Evolutionary conservation across 148 eudicot genomes (phyloP).

Genomic region (Limonium bicolor): DNA sequence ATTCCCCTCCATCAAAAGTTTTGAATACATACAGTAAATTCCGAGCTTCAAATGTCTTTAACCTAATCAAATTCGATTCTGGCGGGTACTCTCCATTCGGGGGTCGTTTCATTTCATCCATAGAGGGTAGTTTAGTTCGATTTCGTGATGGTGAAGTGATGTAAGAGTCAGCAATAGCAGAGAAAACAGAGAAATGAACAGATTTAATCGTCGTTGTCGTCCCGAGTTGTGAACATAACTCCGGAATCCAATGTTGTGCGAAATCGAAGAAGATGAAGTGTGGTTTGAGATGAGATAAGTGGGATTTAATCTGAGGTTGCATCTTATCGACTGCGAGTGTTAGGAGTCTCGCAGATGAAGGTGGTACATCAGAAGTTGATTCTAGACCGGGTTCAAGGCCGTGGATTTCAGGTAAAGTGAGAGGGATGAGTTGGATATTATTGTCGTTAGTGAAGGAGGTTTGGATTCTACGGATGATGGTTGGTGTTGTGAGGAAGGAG

Average conservation of each 20-base stretch:
- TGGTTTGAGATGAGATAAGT: slow-evolving; percentile 21
- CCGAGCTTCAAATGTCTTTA: slow-evolving; percentile 24
- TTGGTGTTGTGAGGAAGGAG: slow-evolving; percentile 28
- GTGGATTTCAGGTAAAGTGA: slow-evolving; percentile 19
- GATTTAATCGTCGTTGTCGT: too few species aligned
- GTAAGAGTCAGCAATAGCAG: slow-evolving; percentile 18
- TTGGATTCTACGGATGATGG: slow-evolving; percentile 21
- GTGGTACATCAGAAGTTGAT: slow-evolving; percentile 20
- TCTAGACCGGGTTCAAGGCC: slow-evolving; percentile 28
- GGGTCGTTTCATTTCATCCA: slow-evolving; percentile 20
- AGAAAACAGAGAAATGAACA: slow-evolving; percentile 21
- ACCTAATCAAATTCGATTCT: background rate
- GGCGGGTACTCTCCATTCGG: slow-evolving; percentile 11
- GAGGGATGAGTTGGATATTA: slow-evolving; percentile 15
- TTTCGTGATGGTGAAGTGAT: slow-evolving; percentile 18
- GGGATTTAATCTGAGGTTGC: slow-evolving; percentile 28
- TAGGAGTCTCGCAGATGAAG: slow-evolving; percentile 17
- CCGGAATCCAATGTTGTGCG: slow-evolving; percentile 33
- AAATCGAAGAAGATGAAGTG: slow-evolving; percentile 28
- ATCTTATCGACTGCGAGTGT: slow-evolving; percentile 30
- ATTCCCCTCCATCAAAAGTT: slow-evolving; percentile 15
- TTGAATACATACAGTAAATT: slow-evolving; percentile 23
- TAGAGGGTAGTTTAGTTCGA: slow-evolving; percentile 7
- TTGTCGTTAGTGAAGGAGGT: slow-evolving; percentile 13
- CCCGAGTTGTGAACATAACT: slow-evolving; percentile 21